Evolutionary conservation across 768 basidiomycete species (phyloP), one percentile per base, ranked within the genome.

Genomic region (Paxillus rubicundulus): DNA sequence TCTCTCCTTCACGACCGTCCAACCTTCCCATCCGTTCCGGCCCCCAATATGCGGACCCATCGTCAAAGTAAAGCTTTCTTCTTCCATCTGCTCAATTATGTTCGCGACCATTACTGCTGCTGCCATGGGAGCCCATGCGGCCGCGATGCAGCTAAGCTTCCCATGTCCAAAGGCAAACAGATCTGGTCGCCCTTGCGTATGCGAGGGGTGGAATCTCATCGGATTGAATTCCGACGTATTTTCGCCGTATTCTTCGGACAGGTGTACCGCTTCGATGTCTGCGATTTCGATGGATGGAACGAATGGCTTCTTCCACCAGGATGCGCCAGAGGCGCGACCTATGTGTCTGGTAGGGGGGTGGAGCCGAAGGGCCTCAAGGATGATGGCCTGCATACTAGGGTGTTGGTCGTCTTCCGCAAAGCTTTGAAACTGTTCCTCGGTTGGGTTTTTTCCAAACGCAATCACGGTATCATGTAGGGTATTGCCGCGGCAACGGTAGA

Each of bases 91-190:
- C 7, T 67, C 59, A 0, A 81, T 53, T 0, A 81, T 55, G 4
- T 73, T 74, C 2, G 72, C 80, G 5, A 71, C 70, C 5, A 85
- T 74, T 0, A 82, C 49, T 0, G 69, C 82, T 1, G 76, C 78
- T 0, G 81, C 81, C 61, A 78, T 72, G 0, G 84, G 84, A 2
- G 84, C 84, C 82, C 82, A 83, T 0, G 62, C 62, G 5, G 65
- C 63, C 0, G 81, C 84, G 1, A 79, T 62, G 45, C 47, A 83
- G 57, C 10, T 67, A 61, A 68, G 10, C 5, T 33, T 46, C 4
- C 24, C 82, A 44, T 70, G 62, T 2, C 84, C 84, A 57, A 86
- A 86, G 0, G 80, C 70, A 12, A 70, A 65, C 30, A 58, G 61
- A 51, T 28, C 66, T 1, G 68, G 54, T 57, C 64, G 51, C 59